phyloP scores from a whole-genome alignment of 2,329 filamentous ascomycete species.

The Colletotrichum camelliae region DNA sequence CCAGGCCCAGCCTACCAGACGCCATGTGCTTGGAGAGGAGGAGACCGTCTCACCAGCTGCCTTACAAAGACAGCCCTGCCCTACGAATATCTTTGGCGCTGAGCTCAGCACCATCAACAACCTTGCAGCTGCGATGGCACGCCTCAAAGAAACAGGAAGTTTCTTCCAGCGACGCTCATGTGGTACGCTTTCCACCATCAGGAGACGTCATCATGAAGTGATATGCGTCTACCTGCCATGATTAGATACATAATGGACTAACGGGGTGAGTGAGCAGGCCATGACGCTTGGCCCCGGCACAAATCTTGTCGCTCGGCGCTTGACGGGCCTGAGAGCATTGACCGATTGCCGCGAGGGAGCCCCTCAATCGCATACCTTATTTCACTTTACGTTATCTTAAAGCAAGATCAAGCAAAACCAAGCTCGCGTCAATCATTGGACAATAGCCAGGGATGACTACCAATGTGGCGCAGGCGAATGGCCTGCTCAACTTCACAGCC shows the following conservation, averaged over 20 bases:
- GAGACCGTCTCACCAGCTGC: not conserved
- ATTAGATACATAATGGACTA: not conserved
- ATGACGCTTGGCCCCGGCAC: not conserved
- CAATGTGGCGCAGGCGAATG: conserved; percentile 3
- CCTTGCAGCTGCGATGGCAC: not conserved
- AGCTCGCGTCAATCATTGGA: not conserved
- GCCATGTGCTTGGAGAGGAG: not conserved
- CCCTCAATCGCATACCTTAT: not conserved
- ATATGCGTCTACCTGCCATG: not conserved
- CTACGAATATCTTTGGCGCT: not conserved
- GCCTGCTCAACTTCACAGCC: not conserved
- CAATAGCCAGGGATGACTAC: not conserved
- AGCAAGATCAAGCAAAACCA: not conserved
- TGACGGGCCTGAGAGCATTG: not conserved
- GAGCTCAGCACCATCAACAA: not conserved
- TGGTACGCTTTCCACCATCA: not conserved
- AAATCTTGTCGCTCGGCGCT: not conserved
- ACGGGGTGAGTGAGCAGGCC: not conserved
- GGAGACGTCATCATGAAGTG: not conserved
- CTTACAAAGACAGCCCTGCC: not conserved
- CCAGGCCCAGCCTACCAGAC: not conserved
- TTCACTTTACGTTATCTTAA: not conserved
- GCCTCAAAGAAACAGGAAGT: not conserved
- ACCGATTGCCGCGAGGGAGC: not conserved
- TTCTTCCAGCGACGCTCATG: not conserved